A percentile compares a stretch with the other conserved stretches of the same genome.
Evolutionary conservation across 2,329 filamentous ascomycete genomes (phyloP).

Genomic region (Albophoma yamanashiensis): DNA sequence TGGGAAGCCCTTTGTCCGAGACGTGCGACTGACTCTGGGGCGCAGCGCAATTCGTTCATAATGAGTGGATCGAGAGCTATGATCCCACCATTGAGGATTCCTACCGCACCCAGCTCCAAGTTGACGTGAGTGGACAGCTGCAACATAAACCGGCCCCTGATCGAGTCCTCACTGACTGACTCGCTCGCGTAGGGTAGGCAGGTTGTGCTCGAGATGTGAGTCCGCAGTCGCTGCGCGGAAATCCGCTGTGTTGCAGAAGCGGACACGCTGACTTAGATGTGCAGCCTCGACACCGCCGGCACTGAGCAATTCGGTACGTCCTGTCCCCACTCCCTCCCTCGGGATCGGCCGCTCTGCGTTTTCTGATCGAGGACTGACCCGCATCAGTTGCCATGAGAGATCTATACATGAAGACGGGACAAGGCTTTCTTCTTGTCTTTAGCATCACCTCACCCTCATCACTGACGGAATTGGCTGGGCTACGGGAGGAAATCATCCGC

Average conservation of each 20-base stretch:
- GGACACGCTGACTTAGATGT: constrained; percentile 10
- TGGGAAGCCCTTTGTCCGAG: background rate
- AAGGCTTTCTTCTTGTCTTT: constrained; percentile 86
- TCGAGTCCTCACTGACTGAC: constrained; percentile 14
- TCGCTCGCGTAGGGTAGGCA: constrained; percentile 57
- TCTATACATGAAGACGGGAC: constrained; percentile 86
- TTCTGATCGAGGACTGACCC: background rate
- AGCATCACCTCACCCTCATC: constrained; percentile 80
- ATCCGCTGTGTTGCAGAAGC: background rate
- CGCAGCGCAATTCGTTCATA: constrained; percentile 82
- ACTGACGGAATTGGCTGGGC: constrained; percentile 67
- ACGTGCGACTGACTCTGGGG: background rate
- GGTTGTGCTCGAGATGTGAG: constrained; percentile 82
- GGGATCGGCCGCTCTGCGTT: background rate
- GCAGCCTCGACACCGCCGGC: constrained; percentile 75
- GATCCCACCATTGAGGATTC: constrained; percentile 72
- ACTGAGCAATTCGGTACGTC: constrained; percentile 79
- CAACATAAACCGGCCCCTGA: background rate
- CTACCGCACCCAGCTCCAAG: constrained; percentile 63
- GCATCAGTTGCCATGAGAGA: constrained; percentile 55
- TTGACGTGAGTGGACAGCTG: constrained; percentile 57
- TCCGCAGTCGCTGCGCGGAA: background rate
- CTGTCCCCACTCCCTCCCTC: background rate
- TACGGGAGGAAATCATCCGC: constrained; percentile 81
- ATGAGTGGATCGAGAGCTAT: constrained; percentile 87